Evolutionary conservation across 495 filamentous ascomycete genomes (phyloP), one percentile per base, ranked within the genome.

Genomic region (Penicillium goetzii): DNA sequence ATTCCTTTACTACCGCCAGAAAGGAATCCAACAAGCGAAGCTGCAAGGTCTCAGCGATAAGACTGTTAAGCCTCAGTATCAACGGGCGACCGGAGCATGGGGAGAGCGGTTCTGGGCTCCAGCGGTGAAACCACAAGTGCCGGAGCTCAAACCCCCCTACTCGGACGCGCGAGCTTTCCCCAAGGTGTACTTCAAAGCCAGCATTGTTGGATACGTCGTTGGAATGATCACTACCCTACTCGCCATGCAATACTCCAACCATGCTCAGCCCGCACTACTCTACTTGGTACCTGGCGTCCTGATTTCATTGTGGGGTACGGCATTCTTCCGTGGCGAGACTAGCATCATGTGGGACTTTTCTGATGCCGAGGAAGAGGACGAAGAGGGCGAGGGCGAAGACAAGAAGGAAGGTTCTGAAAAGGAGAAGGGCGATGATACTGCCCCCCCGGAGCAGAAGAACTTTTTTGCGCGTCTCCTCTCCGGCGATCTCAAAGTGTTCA

Each of bases 201-300:
- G 88, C 23, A 38, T 98, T 47, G 65, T 84, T 10, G 95, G 96
- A 0, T 99, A 99, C 74, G 60, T 90, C 1, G 19, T 88, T 17
- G 93, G 91, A 4, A 92, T 98, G 90, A 36, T 93, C 6, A 74
- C 81, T 9, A 97, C 94, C 1, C 72, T 97, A 32, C 77, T 81
- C 1, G 89, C 92, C 36, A 90, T 98, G 81, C 82, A 93, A 34
- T 77, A 90, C 23, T 93, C 83, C 60, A 81, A 88, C 36, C 92
- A 95, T 64, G 90, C 90, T 11, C 95, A 99, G 66, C 95, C 95
- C 0, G 95, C 95, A 12, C 82, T 99, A 43, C 78, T 99, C 9
- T 99, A 99, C 69, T 86, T 99, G 15, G 96, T 98, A 3, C 95
- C 95, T 0, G 87, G 90, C 2, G 93, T 97, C 4, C 72, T 97